Percentiles rank a stretch among this genome's conserved stretches.
These are phyloP conservation scores for Gamsiella multidivaricata DNA, from an alignment of 192 early-diverging fungal genomes.

Conservation along the genomic window DNA sequence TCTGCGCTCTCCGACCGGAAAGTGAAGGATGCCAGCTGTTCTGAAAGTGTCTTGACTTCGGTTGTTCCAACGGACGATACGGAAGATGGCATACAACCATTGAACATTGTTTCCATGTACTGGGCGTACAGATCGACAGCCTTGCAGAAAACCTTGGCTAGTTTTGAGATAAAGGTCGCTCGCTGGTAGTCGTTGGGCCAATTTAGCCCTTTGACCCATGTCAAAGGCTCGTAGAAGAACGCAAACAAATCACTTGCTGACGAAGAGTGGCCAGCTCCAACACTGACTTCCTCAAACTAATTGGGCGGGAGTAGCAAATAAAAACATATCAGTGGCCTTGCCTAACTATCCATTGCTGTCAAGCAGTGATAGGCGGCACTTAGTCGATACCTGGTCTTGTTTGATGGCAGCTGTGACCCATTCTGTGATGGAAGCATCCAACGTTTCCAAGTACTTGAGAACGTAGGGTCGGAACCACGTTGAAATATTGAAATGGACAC, in stretches of 20 bases:
- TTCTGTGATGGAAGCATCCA: constrained; percentile 71
- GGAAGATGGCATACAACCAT: constrained; percentile 50
- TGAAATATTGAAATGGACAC: constrained; percentile 73
- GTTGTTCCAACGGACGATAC: constrained; percentile 40
- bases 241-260: constrained; percentile 85
- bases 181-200: constrained; percentile 70
- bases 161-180: constrained; percentile 70
- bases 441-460: constrained; percentile 69
- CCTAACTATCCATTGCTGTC: background rate
- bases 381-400: constrained; percentile 69
- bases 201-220: constrained; percentile 74
- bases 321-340: background rate
- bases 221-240: constrained; percentile 78
- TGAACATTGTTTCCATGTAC: constrained; percentile 61
- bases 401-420: constrained; percentile 77
- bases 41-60: constrained; percentile 33
- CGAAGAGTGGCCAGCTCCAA: constrained; percentile 70
- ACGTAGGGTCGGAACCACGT: constrained; percentile 78
- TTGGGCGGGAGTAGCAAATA: background rate
- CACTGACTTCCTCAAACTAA: constrained; percentile 66
- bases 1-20: constrained; percentile 54
- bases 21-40: constrained; percentile 53
- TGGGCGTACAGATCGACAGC: constrained; percentile 72
- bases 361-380: background rate
- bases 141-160: constrained; percentile 74